phyloP scores from a whole-genome alignment of 2,329 filamentous ascomycete species.

The Fusarium lyarnte region DNA sequence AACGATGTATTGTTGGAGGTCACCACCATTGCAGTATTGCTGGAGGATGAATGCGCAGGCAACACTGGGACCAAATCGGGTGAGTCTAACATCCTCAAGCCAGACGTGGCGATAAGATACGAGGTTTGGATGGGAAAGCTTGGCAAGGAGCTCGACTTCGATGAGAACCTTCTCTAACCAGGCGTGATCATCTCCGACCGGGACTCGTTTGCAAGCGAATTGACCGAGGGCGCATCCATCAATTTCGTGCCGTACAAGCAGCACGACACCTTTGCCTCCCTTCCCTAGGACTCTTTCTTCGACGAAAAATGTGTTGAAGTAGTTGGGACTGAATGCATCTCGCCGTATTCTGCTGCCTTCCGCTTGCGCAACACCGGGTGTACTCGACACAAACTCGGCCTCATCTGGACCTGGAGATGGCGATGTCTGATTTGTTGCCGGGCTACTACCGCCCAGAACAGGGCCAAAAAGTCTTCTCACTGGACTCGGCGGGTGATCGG shows the following conservation, averaged over 20 bases:
- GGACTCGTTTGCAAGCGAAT: slow-evolving; percentile 96
- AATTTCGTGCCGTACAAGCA: slow-evolving; percentile 92
- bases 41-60: slow-evolving; percentile 97
- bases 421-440: slow-evolving; percentile 22
- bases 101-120: slow-evolving; percentile 98
- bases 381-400: slow-evolving; percentile 64
- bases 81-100: slow-evolving; percentile 89
- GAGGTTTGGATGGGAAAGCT: slow-evolving; percentile 91
- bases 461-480: slow-evolving; percentile 64
- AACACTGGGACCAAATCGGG: slow-evolving; percentile 87
- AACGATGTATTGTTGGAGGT: slow-evolving; percentile 88
- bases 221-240: slow-evolving; percentile 88
- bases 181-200: slow-evolving; percentile 91
- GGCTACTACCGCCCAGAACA: slow-evolving; percentile 44
- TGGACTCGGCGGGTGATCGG: slow-evolving; percentile 60
- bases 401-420: slow-evolving; percentile 40
- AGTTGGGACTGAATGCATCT: slow-evolving; percentile 89
- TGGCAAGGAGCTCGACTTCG: slow-evolving; percentile 92
- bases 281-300: slow-evolving; percentile 87
- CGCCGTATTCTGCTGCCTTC: slow-evolving; percentile 79
- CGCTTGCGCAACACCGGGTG: slow-evolving; percentile 57
- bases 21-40: slow-evolving; percentile 95
- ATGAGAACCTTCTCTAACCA: slow-evolving; percentile 95
- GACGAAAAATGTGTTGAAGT: slow-evolving; percentile 92
- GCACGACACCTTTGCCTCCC: slow-evolving; percentile 92